Base-by-base conservation (phyloP, 176 grass and related monocot genomes). In the Bromus sterilis region DNA sequence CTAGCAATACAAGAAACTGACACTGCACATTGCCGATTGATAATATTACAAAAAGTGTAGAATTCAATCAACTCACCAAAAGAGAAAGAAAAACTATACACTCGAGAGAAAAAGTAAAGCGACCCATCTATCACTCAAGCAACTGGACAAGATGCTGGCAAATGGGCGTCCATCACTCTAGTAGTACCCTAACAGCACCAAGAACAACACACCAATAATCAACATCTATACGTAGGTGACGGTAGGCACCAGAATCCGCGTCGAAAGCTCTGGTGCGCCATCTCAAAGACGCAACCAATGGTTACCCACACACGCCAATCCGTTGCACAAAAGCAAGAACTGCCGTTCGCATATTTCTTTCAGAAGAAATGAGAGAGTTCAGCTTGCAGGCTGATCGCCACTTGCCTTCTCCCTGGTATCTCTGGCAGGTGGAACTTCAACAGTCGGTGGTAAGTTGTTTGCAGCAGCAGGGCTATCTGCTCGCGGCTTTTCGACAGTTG, bases 351-450 rank as follows among this genome's bases (percentile, higher is more conserved):
- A 44, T 30, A 8, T 1, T 37, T 57, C 36, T 82, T 41, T 39
- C 48, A 74, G 44, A 89, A 41, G 37, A 48, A 58, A 73, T 11
- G 7, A 46, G 2, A 55, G 25, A 66, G 3, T 41, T 79, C 24
- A 90, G 60, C 60, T 49, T 57, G 74, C 66, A 39, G 58, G 74
- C 51, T 86, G 79, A 66, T 61, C 66, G 74, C 31, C 33, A 71
- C 35, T 49, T 56, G 57, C 74, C 36, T 74, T 66, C 29, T 82
- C 57, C 57, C 20, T 24, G 9, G 15, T 43, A 69, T 78, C 40
- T 56, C 66, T 69, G 62, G 46, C 49, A 5, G 82, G 44, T 60
- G 12, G 23, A 43, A 16, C 88, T 65, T 71, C 51, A 32, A 76
- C 62, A 33, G 30, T 26, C 20, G 56, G 26, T 20, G 56, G 26